A percentile compares a stretch with the other conserved stretches of the same genome.
Evolutionary conservation across 305 asterid species (phyloP).

Genomic region (Euphrasia arctica): DNA sequence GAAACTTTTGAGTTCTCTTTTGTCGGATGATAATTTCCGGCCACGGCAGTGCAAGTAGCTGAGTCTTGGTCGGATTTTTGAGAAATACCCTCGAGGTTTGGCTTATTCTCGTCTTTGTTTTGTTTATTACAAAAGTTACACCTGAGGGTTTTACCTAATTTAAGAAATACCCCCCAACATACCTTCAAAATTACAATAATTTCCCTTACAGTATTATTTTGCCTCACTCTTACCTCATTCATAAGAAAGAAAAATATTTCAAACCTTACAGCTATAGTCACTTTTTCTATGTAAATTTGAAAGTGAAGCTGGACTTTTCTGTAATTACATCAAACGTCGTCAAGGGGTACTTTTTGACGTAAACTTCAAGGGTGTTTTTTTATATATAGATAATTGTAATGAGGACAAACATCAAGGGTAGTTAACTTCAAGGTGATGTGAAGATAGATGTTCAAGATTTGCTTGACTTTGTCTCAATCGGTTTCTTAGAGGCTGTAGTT

Average conservation of each 20-base stretch:
- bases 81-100: not conserved
- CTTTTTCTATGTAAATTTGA: not conserved
- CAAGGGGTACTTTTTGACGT: not conserved
- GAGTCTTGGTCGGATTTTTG: not conserved
- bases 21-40: conserved; percentile 55
- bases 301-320: not conserved
- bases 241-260: not conserved
- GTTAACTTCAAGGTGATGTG: not conserved
- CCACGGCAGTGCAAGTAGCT: conserved; percentile 68
- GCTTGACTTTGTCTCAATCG: not conserved
- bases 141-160: too few relatives aligned
- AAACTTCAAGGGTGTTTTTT: not conserved
- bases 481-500: too few relatives aligned
- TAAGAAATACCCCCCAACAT: too few relatives aligned
- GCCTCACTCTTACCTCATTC: too few relatives aligned
- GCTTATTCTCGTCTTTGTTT: not conserved
- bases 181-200: too few relatives aligned
- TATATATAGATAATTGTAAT: not conserved
- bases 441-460: not conserved
- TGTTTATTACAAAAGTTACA: not conserved
- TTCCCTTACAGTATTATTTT: too few relatives aligned
- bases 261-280: not conserved
- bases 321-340: not conserved
- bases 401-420: not conserved
- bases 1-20: conserved; percentile 42